Percentiles rank a stretch among this genome's conserved stretches.
phyloP scores from a whole-genome alignment of 2,329 filamentous ascomycete species.

The Cladosporium sp. region DNA sequence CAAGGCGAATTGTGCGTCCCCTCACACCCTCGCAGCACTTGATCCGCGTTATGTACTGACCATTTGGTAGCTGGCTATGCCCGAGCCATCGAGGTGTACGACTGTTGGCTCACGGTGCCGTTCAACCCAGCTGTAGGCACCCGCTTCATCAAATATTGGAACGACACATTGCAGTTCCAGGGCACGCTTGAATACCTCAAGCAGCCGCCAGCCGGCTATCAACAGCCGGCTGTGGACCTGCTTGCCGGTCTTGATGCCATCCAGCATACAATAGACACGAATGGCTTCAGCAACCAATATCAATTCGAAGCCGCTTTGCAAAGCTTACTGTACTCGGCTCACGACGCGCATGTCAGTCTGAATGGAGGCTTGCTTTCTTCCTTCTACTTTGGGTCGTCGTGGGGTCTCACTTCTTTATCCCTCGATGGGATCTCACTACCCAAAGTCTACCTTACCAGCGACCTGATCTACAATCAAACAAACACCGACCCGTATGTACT shows the following conservation, averaged over 20 bases:
- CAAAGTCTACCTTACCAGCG: neutral
- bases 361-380: constrained; percentile 23
- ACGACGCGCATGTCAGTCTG: constrained; percentile 35
- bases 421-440: neutral
- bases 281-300: constrained; percentile 35
- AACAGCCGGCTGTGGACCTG: constrained; percentile 35
- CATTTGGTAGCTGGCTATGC: constrained; percentile 7
- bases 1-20: too few species aligned
- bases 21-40: too few species aligned
- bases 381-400: neutral
- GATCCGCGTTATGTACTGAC: too few species aligned
- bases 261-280: constrained; percentile 21
- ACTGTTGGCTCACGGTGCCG: constrained; percentile 39
- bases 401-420: neutral
- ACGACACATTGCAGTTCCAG: constrained; percentile 39
- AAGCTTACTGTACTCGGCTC: constrained; percentile 29
- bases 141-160: constrained; percentile 38
- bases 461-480: neutral
- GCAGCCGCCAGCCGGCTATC: constrained; percentile 32
- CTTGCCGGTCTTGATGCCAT: constrained; percentile 17
- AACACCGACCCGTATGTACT: constrained; percentile 19
- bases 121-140: constrained; percentile 38
- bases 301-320: constrained; percentile 36
- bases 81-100: constrained; percentile 24
- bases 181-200: constrained; percentile 35